Percentiles rank a stretch among this genome's conserved stretches.
These are phyloP conservation scores for Backusella liffmaniae DNA, from an alignment of 192 early-diverging fungal species.

Conservation along the genomic window DNA sequence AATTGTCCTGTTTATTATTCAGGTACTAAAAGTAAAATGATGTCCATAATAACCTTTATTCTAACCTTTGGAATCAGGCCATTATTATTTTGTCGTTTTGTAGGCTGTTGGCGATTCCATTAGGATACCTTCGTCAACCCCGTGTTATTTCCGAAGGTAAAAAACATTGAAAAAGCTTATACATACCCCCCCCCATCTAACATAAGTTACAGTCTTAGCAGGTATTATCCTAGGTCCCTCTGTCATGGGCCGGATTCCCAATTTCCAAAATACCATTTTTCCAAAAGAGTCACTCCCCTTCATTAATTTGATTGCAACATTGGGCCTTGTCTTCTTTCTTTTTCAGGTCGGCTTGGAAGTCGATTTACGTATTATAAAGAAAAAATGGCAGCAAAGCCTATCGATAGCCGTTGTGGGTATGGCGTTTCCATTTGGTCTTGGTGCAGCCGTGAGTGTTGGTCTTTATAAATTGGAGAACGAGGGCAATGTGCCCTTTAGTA, in stretches of 20 bases:
- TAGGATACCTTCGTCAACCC: conserved; percentile 74
- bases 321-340: conserved; percentile 88
- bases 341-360: conserved; percentile 90
- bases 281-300: conserved; percentile 63
- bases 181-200: too few relatives aligned
- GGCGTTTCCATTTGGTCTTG: conserved; percentile 75
- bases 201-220: conserved; percentile 58
- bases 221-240: conserved; percentile 90
- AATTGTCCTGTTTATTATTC: conserved; percentile 77
- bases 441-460: conserved; percentile 73
- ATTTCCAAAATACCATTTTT: conserved; percentile 71
- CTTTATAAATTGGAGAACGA: conserved; percentile 59
- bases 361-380: conserved; percentile 60
- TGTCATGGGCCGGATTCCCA: conserved; percentile 73
- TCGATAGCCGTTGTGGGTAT: conserved; percentile 83
- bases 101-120: conserved; percentile 60
- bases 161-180: too few relatives aligned
- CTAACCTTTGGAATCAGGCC: conserved; percentile 16
- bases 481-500: conserved; percentile 51
- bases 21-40: conserved; percentile 38
- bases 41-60: background rate
- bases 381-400: conserved; percentile 51
- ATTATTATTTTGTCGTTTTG: conserved; percentile 71
- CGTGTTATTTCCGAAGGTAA: conserved; percentile 81
- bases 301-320: conserved; percentile 76